Evolutionary conservation across 2,329 filamentous ascomycete species (phyloP), one percentile per base, ranked within the genome.

Genomic region (Stachybotrys echinatus): DNA sequence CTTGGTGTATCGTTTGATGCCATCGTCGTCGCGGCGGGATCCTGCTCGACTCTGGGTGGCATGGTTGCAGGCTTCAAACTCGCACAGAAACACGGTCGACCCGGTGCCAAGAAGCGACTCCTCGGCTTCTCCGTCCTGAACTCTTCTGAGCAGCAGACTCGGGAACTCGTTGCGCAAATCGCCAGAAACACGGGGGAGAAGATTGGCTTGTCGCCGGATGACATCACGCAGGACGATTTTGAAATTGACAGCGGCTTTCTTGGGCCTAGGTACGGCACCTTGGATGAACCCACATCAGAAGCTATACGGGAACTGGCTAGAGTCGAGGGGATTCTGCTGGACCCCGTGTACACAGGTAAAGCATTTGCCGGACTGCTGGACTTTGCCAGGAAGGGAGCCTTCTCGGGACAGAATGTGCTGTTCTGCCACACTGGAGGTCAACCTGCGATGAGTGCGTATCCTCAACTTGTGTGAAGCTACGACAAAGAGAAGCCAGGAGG

Each of bases 1-100:
- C 54, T 78, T 40, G 78, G 76, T 0, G 57, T 83, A 2, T 80
- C 79, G 58, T 86, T 84, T 58, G 79, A 83, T 54, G 79, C 74
- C 1, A 61, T 86, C 2, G 63, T 85, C 40, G 81, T 83, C 8
- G 85, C 82, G 57, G 79, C 77, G 5, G 83, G 85, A 5, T 86
- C 83, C 1, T 84, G 84, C 4, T 79, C 74, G 10, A 86, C 83
- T 1, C 74, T 85, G 61, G 83, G 79, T 1, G 84, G 84, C 4
- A 82, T 87, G 72, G 71, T 87, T 12, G 83, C 82, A 0, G 84
- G 84, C 0, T 85, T 85, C 61, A 84, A 83, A 66, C 65, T 83
- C n/a, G 64, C 74, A 5, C 71, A 81, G 61, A 61, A 61, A 48
- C 45, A 55, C 55, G 65, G 70, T 12, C 23, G 14, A 21, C 44